Base-by-base conservation (phyloP, 495 filamentous ascomycete genomes). In the Articulospora tetracladia region DNA sequence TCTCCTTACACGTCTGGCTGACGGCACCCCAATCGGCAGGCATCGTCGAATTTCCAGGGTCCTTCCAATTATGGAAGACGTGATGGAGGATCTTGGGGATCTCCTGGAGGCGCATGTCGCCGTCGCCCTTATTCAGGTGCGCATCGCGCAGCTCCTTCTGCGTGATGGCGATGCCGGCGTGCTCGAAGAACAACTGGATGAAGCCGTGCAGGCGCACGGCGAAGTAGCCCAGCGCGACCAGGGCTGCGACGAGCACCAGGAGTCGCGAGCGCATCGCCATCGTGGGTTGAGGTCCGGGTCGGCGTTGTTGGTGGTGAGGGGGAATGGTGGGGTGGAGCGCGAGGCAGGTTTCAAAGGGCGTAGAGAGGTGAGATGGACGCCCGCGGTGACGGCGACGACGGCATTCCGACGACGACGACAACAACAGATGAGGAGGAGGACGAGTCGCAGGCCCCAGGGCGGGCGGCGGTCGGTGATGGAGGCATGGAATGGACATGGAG, bases 71-170 rank as follows among this genome's bases (percentile, higher is more conserved):
- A 61, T 84, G 83, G 70, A 90, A 95, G 24, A 91, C 90, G 67
- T 95, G 89, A 70, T 95, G 91, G 57, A 95, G 89, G 60, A 93
- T 92, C 75, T 91, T 93, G 39, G 91, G 91, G 54, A 94, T 91
- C 50, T 89, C 73, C 63, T 86, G 83, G 11, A 83, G 81, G 34
- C 81, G 78, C 51, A 75, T 72, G 63, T 83, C 80, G 1, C n/a
- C 23, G 3, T 19, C 22, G 1, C 34, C 28, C 4, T 24, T 10
- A 19, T 24, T 50, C 25, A 7, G 15, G 44, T 61, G 26, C n/a
- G 60, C 60, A n/a, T 12, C n/a, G 1, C 26, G 11, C 52, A 86
- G 79, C 70, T 76, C 73, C 27, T 68, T 63, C 55, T 74, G 73
- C 13, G 69, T 69, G 39, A 78, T 74, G n/a, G 69, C 70, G 57